Base-by-base conservation (phyloP, 495 filamentous ascomycete genomes). In the Barbatosphaeria neglecta region DNA sequence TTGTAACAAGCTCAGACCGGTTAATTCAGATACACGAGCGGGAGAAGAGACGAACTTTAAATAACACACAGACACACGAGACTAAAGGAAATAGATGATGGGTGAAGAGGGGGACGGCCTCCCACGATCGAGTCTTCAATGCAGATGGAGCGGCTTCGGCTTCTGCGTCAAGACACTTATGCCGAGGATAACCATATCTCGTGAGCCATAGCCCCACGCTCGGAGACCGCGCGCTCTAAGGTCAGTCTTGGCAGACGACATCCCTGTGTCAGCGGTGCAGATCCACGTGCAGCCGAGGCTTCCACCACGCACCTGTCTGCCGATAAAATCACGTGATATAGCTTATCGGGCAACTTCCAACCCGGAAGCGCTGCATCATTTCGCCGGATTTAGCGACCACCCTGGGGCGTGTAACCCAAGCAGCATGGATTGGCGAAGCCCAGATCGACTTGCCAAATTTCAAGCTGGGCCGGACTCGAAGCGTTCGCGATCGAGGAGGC, bases 101-200 rank as follows among this genome's bases (percentile, higher is more conserved):
- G n/a, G n/a, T n/a, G n/a, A n/a, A n/a, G n/a, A n/a, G n/a, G n/a
- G n/a, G n/a, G n/a, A 35, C 10, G 11, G 11, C 31, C 9, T 35
- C 28, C 31, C 31, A 35, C 31, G 31, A 15, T n/a, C n/a, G n/a
- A n/a, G n/a, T 18, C 5, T 39, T 20, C 3, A 41, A 50, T 5
- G 16, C 20, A 22, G 27, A 17, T 15, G 45, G 52, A 46, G 44
- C 40, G 44, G 43, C 44, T 50, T 46, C 22, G 39, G 8, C 28
- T 33, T 33, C 28, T 33, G 28, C 28, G n/a, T 8, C 28, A 33
- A 33, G 37, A 18, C 16, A n/a, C n/a, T n/a, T n/a, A n/a, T n/a
- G n/a, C 63, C 63, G 63, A 66, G 63, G 63, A 50, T 66, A 66
- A 53, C 61, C 63, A 61, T 51, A 19, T 13, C 27, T 35, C 13